These are phyloP conservation scores for Eremothecium coryli DNA, from an alignment of 1,139 yeast genomes.

Conservation along the genomic window DNA sequence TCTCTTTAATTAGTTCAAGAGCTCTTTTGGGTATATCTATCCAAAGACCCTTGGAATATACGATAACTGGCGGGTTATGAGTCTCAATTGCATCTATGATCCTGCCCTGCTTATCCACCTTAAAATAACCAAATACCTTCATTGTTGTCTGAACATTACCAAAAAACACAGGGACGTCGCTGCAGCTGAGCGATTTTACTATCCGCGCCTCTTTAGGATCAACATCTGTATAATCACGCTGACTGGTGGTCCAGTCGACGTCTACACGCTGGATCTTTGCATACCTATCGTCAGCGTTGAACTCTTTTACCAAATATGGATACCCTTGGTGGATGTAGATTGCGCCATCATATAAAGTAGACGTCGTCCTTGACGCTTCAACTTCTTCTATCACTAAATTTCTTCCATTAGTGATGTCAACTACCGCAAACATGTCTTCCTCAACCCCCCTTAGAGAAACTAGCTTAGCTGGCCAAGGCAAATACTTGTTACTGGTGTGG, in stretches of 20 bases:
- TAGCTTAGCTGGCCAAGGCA: conserved; percentile 72
- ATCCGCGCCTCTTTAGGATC: conserved; percentile 73
- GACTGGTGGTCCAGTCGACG: conserved; percentile 89
- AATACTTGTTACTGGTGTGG: conserved; percentile 51
- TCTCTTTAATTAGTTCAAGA: conserved; percentile 46
- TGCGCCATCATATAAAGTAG: conserved; percentile 92
- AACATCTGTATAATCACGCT: conserved; percentile 84
- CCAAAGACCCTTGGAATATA: conserved; percentile 80
- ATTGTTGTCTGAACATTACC: conserved; percentile 68
- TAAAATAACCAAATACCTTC: conserved; percentile 86
- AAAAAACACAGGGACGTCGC: conserved; percentile 61
- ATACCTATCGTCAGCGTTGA: conserved; percentile 61
- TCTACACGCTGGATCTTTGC: conserved; percentile 82
- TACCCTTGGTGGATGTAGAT: conserved; percentile 89
- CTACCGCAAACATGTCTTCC: conserved; percentile 74
- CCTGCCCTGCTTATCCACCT: conserved; percentile 63
- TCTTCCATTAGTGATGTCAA: conserved; percentile 69
- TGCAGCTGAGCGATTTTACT: conserved; percentile 42
- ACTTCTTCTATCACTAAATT: conserved; percentile 77
- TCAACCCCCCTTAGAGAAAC: conserved; percentile 79
- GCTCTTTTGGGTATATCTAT: conserved; percentile 66
- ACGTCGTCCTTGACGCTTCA: conserved; percentile 83
- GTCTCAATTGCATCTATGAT: conserved; percentile 91
- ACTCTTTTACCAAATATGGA: conserved; percentile 77
- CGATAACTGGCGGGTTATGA: conserved; percentile 70